Percentiles rank a stretch among this genome's conserved stretches.
Conservation (phyloP, 1,139 yeast genomes). For the Saccharomyces uvarum region DNA sequence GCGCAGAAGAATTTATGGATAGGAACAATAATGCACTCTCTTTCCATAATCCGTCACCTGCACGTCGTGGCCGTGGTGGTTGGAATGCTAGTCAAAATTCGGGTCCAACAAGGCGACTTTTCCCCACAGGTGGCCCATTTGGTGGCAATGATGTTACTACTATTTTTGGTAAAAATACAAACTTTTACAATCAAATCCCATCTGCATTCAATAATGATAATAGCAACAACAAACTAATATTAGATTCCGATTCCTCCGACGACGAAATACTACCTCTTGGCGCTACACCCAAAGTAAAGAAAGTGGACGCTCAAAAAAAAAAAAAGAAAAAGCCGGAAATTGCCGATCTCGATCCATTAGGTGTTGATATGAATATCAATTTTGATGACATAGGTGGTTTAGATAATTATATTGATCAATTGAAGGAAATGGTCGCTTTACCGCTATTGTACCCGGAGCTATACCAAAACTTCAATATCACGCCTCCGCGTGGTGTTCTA, state of each 20-base stretch:
- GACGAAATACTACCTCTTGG: conserved; percentile 41
- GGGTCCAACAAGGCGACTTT: conserved; percentile 52
- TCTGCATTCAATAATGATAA: conserved; percentile 39
- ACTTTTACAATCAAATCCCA: conserved; percentile 29
- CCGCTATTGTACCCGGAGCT: conserved; percentile 92
- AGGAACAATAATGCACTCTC: conserved; percentile 17
- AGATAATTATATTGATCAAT: conserved; percentile 79
- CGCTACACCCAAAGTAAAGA: conserved; percentile 24
- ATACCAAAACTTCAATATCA: conserved; percentile 79
- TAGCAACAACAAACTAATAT: conserved; percentile 23
- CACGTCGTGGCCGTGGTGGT: conserved; percentile 34
- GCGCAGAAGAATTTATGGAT: conserved; percentile 14
- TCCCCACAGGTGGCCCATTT: conserved; percentile 96
- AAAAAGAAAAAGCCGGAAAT: conserved; percentile 53
- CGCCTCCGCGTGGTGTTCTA: conserved; percentile 95
- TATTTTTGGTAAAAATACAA: conserved; percentile 60
- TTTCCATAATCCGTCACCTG: conserved; percentile 27
- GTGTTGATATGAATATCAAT: conserved; percentile 87
- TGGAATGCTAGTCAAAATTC: conserved; percentile 25
- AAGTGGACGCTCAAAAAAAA: conserved; percentile 13
- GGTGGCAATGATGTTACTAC: conserved; percentile 86
- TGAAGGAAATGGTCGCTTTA: conserved; percentile 93
- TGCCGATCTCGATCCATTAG: conserved; percentile 93
- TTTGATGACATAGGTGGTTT: conserved; percentile 89
- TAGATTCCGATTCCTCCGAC: conserved; percentile 68